phyloP scores from a whole-genome alignment of 2,329 filamentous ascomycete genomes.

The Neonectria coccinea region DNA sequence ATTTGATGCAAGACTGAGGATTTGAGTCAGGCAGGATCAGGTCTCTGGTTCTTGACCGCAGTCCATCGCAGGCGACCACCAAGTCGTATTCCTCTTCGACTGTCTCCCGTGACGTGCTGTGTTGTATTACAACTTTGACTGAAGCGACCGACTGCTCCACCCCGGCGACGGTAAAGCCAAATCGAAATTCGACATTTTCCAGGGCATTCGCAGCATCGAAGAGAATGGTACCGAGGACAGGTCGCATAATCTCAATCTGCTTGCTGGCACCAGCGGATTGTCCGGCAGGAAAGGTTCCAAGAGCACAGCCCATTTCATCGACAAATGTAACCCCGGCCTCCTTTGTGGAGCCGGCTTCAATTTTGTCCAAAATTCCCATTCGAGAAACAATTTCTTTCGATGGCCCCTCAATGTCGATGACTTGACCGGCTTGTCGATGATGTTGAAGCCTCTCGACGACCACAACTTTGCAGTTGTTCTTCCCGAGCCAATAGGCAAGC shows the following conservation, averaged over 20 bases:
- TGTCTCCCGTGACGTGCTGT: not conserved
- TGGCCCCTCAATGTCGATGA: not conserved
- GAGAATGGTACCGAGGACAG: not conserved
- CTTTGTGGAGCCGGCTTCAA: not conserved
- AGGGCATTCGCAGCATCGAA: not conserved
- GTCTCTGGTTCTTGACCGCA: not conserved
- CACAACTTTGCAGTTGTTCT: not conserved
- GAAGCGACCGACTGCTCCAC: not conserved
- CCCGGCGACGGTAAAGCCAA: not conserved
- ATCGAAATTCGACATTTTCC: not conserved
- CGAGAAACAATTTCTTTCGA: not conserved
- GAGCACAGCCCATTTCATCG: not conserved
- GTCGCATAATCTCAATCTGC: constrained; percentile 1
- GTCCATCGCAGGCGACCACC: not conserved
- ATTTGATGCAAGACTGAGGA: not conserved
- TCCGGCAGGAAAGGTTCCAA: not conserved
- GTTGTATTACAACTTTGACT: not conserved
- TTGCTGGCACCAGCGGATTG: not conserved
- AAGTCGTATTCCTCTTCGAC: constrained; percentile 1
- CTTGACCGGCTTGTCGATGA: not conserved
- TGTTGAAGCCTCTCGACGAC: not conserved
- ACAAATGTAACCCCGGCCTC: not conserved
- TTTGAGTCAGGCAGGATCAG: not conserved
- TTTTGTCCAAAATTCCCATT: not conserved
- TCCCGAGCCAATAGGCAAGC: constrained; percentile 29